Base-by-base conservation (phyloP, 257 asterid genomes). In the Solanum chilense region DNA sequence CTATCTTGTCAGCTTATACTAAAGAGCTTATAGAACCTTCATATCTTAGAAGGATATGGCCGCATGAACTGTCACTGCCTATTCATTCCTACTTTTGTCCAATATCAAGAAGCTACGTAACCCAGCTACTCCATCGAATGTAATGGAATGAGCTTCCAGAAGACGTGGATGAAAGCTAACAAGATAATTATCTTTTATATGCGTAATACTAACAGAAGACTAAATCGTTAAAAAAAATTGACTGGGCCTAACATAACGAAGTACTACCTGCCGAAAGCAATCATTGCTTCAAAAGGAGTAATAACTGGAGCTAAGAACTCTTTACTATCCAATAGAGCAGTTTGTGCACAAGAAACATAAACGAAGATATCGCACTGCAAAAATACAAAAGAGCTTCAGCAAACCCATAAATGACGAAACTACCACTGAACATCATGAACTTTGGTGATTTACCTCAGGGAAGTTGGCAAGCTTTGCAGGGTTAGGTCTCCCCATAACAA, bases 381-480 rank as follows among this genome's bases (percentile, higher is more conserved):
- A 68, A 23, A 75, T 25, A 88, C 31, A 87, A 23, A 44, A 71
- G 74, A 45, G 39, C 11, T 88, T 87, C 88, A 90, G 86, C 73
- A 84, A 78, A 56, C 82, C 44, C 25, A 70, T 35, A 82, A 77
- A 64, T 41, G 25, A 27, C 2, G 2, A 86, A 49, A 31, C 7
- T 31, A 83, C 21, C 39, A 71, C 52, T 25, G 84, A 87, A 44
- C 85, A 39, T 29, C 75, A 70, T 12, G 10, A 71, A 73, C 74
- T 66, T 76, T 78, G 35, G 66, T 84, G 42, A 47, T 86, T 83
- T 87, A 95, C 99, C 99, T 97, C 98, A 3, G 98, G 99, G 92
- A 97, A 97, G 90, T 97, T 97, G 88, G 99, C 98, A 88, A 97
- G 93, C 91, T 97, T 95, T 77, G 98, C 96, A 88, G 99, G 99